Percentiles rank a stretch among this genome's conserved stretches.
Conservation (phyloP, 768 basidiomycete species). For the Cystobasidium onofrii region DNA sequence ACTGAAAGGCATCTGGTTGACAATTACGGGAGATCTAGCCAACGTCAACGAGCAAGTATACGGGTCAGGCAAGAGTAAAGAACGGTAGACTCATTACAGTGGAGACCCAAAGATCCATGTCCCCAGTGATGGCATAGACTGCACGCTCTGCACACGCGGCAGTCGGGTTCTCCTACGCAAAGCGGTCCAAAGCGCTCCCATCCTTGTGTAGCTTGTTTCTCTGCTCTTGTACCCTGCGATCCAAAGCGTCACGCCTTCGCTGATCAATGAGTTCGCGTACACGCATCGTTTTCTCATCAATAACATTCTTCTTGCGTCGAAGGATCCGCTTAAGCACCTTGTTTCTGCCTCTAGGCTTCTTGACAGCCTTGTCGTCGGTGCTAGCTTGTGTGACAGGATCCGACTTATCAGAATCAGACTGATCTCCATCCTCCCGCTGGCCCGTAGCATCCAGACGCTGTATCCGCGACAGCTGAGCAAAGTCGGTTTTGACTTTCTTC, state of each 20-base stretch:
- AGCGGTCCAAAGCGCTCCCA: constrained; percentile 11
- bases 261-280: constrained; percentile 17
- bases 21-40: constrained; percentile 12
- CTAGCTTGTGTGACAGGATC: constrained; percentile 46
- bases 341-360: constrained; percentile 54
- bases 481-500: background rate
- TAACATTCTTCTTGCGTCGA: constrained; percentile 85
- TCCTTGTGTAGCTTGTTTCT: background rate
- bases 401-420: constrained; percentile 43
- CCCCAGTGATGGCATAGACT: too few relatives aligned
- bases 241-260: background rate
- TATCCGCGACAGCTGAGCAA: background rate
- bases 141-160: too few relatives aligned
- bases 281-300: constrained; percentile 58
- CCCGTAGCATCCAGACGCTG: background rate
- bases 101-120: background rate
- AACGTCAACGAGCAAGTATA: constrained; percentile 26
- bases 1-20: constrained; percentile 22
- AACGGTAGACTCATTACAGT: background rate
- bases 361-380: constrained; percentile 45
- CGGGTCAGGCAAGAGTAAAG: constrained; percentile 3
- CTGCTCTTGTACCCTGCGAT: constrained; percentile 3
- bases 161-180: background rate
- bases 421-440: constrained; percentile 45
- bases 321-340: constrained; percentile 61